These are phyloP conservation scores for Batkoa obscura DNA, from an alignment of 371 early-diverging fungal species.

Conservation along the genomic window DNA sequence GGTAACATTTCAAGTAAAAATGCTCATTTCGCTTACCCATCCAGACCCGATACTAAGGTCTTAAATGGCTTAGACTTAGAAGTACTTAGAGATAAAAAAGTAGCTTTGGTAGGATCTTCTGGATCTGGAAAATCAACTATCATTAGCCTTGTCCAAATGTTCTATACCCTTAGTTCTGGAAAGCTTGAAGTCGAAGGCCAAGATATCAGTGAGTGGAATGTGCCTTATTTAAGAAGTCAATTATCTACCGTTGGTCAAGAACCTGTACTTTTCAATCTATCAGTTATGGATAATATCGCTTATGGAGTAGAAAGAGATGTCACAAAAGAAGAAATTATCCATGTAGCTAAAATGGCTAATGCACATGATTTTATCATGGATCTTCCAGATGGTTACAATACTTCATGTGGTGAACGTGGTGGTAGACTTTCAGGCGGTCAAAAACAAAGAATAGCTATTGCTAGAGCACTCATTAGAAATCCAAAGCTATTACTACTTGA, in stretches of 20 bases:
- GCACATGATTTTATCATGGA: constrained; percentile 47
- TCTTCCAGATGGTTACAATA: constrained; percentile 57
- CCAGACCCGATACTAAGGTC: constrained; percentile 34
- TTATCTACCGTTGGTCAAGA: constrained; percentile 69
- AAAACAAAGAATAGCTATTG: constrained; percentile 29
- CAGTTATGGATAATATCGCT: constrained; percentile 55
- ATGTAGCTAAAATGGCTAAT: constrained; percentile 22
- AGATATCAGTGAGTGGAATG: constrained; percentile 22
- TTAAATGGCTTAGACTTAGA: constrained; percentile 33
- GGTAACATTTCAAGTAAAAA: constrained; percentile 51
- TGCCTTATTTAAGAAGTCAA: constrained; percentile 22
- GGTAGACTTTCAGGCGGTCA: constrained; percentile 62
- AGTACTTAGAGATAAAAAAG: constrained; percentile 13
- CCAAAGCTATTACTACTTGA: constrained; percentile 61
- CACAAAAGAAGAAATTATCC: constrained; percentile 21
- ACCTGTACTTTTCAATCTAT: constrained; percentile 51
- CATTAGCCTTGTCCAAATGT: constrained; percentile 26
- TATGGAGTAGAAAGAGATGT: constrained; percentile 22
- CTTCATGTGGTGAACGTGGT: constrained; percentile 65
- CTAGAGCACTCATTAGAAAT: constrained; percentile 49
- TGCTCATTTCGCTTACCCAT: constrained; percentile 50
- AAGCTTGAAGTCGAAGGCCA: neutral
- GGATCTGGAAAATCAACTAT: constrained; percentile 48
- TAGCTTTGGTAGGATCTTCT: constrained; percentile 41
- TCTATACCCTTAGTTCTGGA: constrained; percentile 5